Evolutionary conservation across 257 asterid genomes (phyloP), one percentile per base, ranked within the genome.

Genomic region (Solanum phureja): DNA sequence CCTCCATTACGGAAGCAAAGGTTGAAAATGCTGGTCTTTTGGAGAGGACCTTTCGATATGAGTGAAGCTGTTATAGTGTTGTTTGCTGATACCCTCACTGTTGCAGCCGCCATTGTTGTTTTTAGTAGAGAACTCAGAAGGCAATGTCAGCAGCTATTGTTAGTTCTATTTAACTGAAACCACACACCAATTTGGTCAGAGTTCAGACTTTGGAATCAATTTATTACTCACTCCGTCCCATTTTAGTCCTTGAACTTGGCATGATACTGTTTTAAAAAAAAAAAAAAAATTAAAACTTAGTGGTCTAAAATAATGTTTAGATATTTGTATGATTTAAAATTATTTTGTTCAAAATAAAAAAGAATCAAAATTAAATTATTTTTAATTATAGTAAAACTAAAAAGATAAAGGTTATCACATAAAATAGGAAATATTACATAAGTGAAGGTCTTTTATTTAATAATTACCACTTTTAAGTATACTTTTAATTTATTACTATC

Each of bases 61-160:
- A 93, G 83, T 23, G 92, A 86, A 88, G 94, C 84, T 84, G 98
- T 89, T 91, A 93, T 66, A 86, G 93, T 83, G 92, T 29, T 89
- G 92, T 91, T 91, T 42, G 95, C 93, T 83, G 96, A 93, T 31
- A 93, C 90, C 60, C 94, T 91, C 24, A 92, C 93, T 89, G 97
- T 90, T 21, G 97, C 89, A 88, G 98, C 95, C 93, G 97, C 98
- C 98, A 94, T 95, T 89, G 88, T 83, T 77, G 83, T 37, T 58
- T 49, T 27, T 58, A 58, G 66, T 58, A 58, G 66, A 58, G 66
- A 58, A 58, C 66, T 3, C 24, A 58, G 7, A 21, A 58, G 27
- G 27, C 24, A 21, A 58, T 21, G 66, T 58, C 66, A 21, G 11
- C 24, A 21, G 66, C 66, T 58, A 0, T 34, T 34, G 66, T 21